A percentile compares a stretch with the other conserved stretches of the same genome.
These are phyloP conservation scores for Tolypocladium pustulatum DNA, from an alignment of 2,329 filamentous ascomycete genomes.

Conservation along the genomic window DNA sequence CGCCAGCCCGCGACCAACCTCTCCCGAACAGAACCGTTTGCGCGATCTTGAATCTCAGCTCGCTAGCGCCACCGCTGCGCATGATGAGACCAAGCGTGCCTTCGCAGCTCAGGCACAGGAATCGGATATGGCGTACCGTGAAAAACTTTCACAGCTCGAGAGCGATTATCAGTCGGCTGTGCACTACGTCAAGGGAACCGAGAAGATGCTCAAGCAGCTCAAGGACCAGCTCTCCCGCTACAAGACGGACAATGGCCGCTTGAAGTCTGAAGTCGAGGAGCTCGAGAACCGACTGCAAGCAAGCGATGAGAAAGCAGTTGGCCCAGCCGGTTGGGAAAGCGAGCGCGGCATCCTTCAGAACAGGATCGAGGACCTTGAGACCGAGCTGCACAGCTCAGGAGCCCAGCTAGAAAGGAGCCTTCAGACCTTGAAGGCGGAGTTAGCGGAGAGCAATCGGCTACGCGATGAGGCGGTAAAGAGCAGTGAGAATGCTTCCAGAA, in stretches of 20 bases:
- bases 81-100: slow-evolving; percentile 72
- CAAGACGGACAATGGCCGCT: slow-evolving; percentile 72
- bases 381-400: slow-evolving; percentile 56
- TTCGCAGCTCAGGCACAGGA: slow-evolving; percentile 76
- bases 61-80: slow-evolving; percentile 61
- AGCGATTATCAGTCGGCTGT: slow-evolving; percentile 97
- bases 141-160: slow-evolving; percentile 87
- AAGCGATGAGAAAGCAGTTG: slow-evolving; percentile 23
- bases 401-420: slow-evolving; percentile 63
- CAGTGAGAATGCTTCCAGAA: slow-evolving; percentile 41
- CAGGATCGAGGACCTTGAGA: slow-evolving; percentile 60
- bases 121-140: slow-evolving; percentile 79
- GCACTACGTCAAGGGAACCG: slow-evolving; percentile 95
- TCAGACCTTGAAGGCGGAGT: slow-evolving; percentile 54
- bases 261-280: slow-evolving; percentile 72
- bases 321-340: slow-evolving; percentile 57
- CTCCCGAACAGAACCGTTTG: slow-evolving; percentile 70
- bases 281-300: slow-evolving; percentile 44
- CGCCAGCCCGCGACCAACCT: slow-evolving; percentile 59
- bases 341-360: slow-evolving; percentile 59
- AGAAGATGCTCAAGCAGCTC: slow-evolving; percentile 98
- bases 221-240: slow-evolving; percentile 94
- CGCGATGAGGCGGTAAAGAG: slow-evolving; percentile 54
- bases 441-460: slow-evolving; percentile 54
- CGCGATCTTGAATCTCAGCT: slow-evolving; percentile 85